phyloP scores from a whole-genome alignment of 257 asterid genomes.

The Petunia axillaris region DNA sequence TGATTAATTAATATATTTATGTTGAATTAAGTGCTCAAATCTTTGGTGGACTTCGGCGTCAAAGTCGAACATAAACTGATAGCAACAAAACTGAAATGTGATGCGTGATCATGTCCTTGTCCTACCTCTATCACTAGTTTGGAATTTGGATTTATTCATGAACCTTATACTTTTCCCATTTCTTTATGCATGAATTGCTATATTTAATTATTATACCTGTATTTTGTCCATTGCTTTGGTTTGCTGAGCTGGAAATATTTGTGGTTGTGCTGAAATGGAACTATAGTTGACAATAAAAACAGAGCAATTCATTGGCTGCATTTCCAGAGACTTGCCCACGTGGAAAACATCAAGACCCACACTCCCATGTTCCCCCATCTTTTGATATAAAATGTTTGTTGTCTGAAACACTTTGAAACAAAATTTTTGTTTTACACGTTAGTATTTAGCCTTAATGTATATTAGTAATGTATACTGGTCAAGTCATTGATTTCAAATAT shows the following conservation, averaged over 20 bases:
- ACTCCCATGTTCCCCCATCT: background rate
- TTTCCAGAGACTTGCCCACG: background rate
- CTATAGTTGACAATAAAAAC: background rate
- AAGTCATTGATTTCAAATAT: too few relatives aligned
- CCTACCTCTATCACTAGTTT: background rate
- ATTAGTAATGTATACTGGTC: too few relatives aligned
- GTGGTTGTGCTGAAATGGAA: slow-evolving; percentile 24
- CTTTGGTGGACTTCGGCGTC: too few relatives aligned
- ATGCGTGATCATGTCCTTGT: background rate
- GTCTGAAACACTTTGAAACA: too few relatives aligned
- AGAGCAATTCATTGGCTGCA: slow-evolving; percentile 28
- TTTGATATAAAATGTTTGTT: too few relatives aligned
- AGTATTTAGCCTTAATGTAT: too few relatives aligned
- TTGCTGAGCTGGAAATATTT: slow-evolving; percentile 23
- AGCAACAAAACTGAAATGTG: background rate
- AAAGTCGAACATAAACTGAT: background rate
- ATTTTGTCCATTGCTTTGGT: background rate
- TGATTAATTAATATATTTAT: too few relatives aligned
- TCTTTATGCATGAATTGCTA: background rate
- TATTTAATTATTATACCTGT: background rate
- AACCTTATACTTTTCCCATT: background rate
- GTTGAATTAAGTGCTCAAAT: too few relatives aligned
- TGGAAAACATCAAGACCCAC: background rate
- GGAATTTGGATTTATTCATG: background rate
- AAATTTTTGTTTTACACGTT: too few relatives aligned